Evolutionary conservation across 805 yeast species (phyloP), one percentile per base, ranked within the genome.

Genomic region (Metschnikowia reukaufii): DNA sequence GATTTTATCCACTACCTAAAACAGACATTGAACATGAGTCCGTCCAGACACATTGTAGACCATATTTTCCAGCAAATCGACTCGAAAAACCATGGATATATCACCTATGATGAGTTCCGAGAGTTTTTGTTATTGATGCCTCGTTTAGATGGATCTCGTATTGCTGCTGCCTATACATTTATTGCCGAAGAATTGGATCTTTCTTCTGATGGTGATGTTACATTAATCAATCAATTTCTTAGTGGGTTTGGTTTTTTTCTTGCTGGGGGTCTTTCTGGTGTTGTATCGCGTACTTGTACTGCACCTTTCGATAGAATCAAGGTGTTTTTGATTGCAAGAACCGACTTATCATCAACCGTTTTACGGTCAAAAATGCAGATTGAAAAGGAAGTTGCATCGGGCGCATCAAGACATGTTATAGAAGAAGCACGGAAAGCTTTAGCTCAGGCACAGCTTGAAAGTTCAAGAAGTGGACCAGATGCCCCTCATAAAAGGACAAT

Each of bases 301-400:
- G 99, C 98, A 0, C 99, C 99, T 9, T 88, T 94, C 54, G 99
- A 94, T 65, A 79, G 99, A 63, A 80, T 94, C 18, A 94, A 94
- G 64, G 98, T 94, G 12, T 94, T 88, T 57, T 71, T 94, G 41
- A 94, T 94, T 59, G 97, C 98, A 1, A 79, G 96, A 64, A 84
- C 96, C 0, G 95, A 86, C 62, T 67, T 86, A 37, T 76, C 87
- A 0, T 84, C 91, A 4, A 85, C 89, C 0, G 68, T 86, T 5
- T 65, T 86, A 39, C 81, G 80, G 48, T 79, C 84, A 10, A 83
- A 75, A 56, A 65, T 69, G 32, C 72, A 67, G 48, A 71, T 73
- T 35, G 71, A 70, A 8, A 50, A 54, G 43, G 67, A 64, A 39
- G 66, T 71, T 13, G 66, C 65, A 6, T 61, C 63, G 9, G 72